Base-by-base conservation (phyloP, 2,329 filamentous ascomycete genomes). In the Huntiella savannae region DNA sequence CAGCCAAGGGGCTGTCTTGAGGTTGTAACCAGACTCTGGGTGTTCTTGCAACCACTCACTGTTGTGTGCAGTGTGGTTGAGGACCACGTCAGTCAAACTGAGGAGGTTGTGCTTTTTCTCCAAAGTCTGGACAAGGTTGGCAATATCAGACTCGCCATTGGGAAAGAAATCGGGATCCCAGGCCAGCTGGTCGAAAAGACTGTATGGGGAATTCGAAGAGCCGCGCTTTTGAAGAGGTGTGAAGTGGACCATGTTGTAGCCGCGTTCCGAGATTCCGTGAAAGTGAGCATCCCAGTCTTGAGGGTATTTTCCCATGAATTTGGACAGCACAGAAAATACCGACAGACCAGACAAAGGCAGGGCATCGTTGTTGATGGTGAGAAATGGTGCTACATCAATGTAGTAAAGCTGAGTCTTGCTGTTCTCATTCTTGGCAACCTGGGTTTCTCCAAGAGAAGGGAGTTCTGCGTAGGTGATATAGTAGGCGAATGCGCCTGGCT, bases 221-320 rank as follows among this genome's bases (percentile, higher is more conserved):
- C 91, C 91, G 50, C 91, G 78, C 49, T 81, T 71, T 69, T 93
- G 91, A 53, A 98, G 68, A 7, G 91, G 91, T 2, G 91, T 95
- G 61, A 98, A 98, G 62, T 98, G 91, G 50, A 98, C 77, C 86
- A 96, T 95, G 64, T 98, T 98, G 70, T 98, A 98, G 40, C 87
- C 87, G 51, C 91, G 74, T 56, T 82, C 76, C 59, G 83, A 82
- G 59, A 98, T 94, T 22, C 91, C 87, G 48, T 73, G 71, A 48
- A 98, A 66, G 59, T 96, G 88, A 44, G 76, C 80, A 58, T 95
- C 77, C 87, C 88, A 98, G 56, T 94, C 83, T 12, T 69, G 69
- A 0, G 88, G 85, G 58, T 91, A 94, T 57, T 79, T 78, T 52
- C 91, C 91, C 84, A 98, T 92, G 64, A 95, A 95, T 63, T 98